Conservation (phyloP, 23 red algal genomes). For the Agarophyton chilense region DNA sequence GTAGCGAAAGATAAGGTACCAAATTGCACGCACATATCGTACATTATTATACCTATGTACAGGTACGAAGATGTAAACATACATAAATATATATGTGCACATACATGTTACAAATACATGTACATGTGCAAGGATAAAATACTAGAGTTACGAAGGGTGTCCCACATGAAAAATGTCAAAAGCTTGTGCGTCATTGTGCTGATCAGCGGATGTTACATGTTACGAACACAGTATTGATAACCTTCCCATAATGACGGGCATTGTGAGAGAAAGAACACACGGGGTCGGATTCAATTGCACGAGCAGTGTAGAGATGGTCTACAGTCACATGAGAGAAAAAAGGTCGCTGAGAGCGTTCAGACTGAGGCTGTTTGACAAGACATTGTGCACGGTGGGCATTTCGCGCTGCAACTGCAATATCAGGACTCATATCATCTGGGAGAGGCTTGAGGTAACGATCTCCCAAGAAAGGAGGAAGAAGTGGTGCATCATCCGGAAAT, state of each 20-base stretch:
- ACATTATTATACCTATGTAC: no score
- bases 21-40: no score
- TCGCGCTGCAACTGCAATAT: neutral
- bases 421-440: conserved; percentile 51
- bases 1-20: no score
- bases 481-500: conserved; percentile 34
- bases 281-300: neutral
- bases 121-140: neutral
- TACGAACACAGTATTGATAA: conserved; percentile 55
- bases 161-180: neutral
- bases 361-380: neutral
- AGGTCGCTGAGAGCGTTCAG: neutral
- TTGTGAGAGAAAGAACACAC: conserved; percentile 48
- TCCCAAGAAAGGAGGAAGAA: conserved; percentile 36
- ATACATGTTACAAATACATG: no score
- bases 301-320: conserved; percentile 55
- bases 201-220: conserved; percentile 24
- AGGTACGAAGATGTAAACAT: no score
- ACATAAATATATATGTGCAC: no score
- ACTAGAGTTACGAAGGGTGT: neutral
- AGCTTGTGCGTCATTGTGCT: neutral
- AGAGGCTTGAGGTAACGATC: conserved; percentile 29
- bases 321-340: conserved; percentile 60
- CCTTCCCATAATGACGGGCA: conserved; percentile 32
- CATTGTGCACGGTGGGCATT: neutral